Conservation (phyloP, 208 protist species). For the Naegleria lovaniensis region DNA sequence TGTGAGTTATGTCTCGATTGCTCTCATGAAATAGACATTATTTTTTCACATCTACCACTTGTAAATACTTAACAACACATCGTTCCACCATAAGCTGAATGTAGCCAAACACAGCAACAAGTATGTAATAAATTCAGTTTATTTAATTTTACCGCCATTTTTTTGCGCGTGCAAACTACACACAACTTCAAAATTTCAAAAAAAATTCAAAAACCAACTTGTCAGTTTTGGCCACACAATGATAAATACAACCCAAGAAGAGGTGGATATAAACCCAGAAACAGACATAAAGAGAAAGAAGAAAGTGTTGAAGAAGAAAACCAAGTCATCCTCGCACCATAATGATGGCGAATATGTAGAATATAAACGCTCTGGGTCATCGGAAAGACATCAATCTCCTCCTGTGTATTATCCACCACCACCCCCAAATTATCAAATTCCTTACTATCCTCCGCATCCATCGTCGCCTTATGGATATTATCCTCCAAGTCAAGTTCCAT, state of each 20-base stretch:
- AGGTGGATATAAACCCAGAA: neutral
- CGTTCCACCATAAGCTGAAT: no score
- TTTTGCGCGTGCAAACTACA: neutral
- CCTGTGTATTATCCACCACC: neutral
- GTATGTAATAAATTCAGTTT: no score
- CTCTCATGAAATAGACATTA: conserved; percentile 32
- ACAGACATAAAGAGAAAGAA: neutral
- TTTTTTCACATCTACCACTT: no score
- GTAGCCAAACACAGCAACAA: no score
- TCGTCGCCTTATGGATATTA: neutral
- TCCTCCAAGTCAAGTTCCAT: neutral
- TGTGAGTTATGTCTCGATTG: conserved; percentile 83
- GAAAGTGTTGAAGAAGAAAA: neutral
- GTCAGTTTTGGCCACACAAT: neutral
- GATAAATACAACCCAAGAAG: neutral
- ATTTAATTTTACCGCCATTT: neutral
- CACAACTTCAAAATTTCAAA: neutral
- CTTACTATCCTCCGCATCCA: neutral
- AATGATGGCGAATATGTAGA: neutral
- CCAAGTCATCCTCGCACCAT: neutral
- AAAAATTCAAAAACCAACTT: neutral
- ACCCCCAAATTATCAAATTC: neutral
- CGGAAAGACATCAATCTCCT: neutral
- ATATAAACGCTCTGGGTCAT: neutral
- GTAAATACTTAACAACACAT: no score